phyloP scores from a whole-genome alignment of 148 eudicot species.

The Amaranthus cruentus region DNA sequence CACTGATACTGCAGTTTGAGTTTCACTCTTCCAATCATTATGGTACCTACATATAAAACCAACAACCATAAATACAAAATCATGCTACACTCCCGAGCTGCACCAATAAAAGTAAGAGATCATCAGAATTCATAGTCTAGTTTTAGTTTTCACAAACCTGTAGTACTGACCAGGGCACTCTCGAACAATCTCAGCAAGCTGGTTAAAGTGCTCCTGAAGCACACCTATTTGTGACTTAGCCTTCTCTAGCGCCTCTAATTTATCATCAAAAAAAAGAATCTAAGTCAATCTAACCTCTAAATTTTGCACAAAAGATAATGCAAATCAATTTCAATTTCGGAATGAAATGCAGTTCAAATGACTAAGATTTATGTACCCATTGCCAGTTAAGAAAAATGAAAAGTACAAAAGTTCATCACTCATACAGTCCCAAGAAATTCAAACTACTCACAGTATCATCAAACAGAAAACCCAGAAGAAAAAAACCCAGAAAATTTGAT shows the following conservation, averaged over 20 bases:
- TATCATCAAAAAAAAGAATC: not conserved
- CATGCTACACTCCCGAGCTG: not conserved
- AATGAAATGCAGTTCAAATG: not conserved
- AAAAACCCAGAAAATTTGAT: not conserved
- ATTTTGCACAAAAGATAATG: not conserved
- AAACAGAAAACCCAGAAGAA: not conserved
- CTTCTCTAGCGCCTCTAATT: conserved; percentile 76
- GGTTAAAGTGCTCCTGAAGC: conserved; percentile 52
- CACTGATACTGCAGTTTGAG: conserved; percentile 71
- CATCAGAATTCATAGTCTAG: not conserved
- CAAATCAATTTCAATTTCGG: not conserved
- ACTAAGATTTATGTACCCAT: too few species aligned
- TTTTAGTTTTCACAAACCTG: conserved; percentile 39
- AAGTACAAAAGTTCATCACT: not conserved
- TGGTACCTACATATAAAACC: conserved; percentile 52
- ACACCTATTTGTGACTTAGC: conserved; percentile 59
- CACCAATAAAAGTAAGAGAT: not conserved
- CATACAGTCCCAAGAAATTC: not conserved
- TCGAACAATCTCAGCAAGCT: conserved; percentile 68
- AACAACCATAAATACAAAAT: not conserved
- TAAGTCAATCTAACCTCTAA: not conserved
- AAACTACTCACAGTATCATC: not conserved
- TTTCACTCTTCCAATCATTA: conserved; percentile 90
- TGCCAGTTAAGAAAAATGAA: not conserved
- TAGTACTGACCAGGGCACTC: conserved; percentile 91